Conservation (phyloP, 495 filamentous ascomycete species). For the Aspergillus sclerotiicarbonarius region DNA sequence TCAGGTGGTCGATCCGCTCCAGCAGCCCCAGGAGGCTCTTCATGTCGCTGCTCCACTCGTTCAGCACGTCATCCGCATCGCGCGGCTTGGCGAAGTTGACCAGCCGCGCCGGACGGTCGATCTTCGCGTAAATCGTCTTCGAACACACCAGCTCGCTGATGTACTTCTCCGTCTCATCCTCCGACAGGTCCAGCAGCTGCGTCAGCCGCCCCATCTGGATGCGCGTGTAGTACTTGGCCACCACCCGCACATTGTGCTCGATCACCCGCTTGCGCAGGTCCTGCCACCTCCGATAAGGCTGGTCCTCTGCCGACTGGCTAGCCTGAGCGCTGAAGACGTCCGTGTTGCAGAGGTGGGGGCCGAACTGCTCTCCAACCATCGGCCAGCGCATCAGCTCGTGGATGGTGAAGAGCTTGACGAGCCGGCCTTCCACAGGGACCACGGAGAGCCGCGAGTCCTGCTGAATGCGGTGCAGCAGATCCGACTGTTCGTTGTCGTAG, state of each 20-base stretch:
- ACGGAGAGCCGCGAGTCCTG: slow-evolving; percentile 60
- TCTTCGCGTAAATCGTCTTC: slow-evolving; percentile 97
- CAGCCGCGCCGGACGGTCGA: slow-evolving; percentile 87
- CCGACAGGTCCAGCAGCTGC: slow-evolving; percentile 82
- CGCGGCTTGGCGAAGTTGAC: slow-evolving; percentile 91
- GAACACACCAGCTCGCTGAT: slow-evolving; percentile 91
- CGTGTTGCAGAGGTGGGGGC: slow-evolving; percentile 81
- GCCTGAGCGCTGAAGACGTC: slow-evolving; percentile 72
- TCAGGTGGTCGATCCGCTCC: slow-evolving; percentile 95
- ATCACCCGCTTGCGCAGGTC: slow-evolving; percentile 97
- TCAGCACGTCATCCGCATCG: slow-evolving; percentile 94
- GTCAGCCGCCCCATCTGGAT: slow-evolving; percentile 88
- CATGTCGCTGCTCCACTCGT: slow-evolving; percentile 99
- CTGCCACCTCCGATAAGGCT: slow-evolving; percentile 80
- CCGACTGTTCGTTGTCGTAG: slow-evolving; percentile 97
- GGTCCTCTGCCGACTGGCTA: slow-evolving; percentile 63
- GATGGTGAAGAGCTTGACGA: slow-evolving; percentile 91
- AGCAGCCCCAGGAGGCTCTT: slow-evolving; percentile 89
- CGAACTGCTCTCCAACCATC: slow-evolving; percentile 79
- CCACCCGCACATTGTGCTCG: slow-evolving; percentile 96
- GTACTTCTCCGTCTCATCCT: slow-evolving; percentile 97
- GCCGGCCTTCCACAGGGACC: slow-evolving; percentile 69
- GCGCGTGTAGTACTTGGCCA: slow-evolving; percentile 98
- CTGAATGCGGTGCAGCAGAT: slow-evolving; percentile 90
- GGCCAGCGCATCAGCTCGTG: slow-evolving; percentile 99